Percentiles rank a stretch among this genome's conserved stretches.
phyloP scores from a whole-genome alignment of 179 eudicot genomes.

The Beta macrorhiza region DNA sequence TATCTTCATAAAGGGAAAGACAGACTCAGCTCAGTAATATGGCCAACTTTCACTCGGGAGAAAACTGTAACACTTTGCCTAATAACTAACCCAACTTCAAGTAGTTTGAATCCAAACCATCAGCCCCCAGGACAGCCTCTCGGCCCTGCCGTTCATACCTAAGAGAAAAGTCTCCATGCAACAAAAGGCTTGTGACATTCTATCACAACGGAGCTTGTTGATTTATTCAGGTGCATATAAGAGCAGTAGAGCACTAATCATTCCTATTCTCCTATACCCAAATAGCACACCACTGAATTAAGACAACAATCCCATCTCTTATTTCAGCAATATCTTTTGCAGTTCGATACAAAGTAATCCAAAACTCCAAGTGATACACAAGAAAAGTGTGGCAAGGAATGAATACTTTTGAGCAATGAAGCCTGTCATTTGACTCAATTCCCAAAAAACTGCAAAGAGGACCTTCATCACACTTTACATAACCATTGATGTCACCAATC shows the following conservation, averaged over 20 bases:
- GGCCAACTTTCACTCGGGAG: background rate
- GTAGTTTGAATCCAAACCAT: background rate
- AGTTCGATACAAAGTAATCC: background rate
- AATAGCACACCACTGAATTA: background rate
- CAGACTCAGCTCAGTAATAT: background rate
- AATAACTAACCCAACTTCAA: background rate
- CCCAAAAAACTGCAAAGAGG: background rate
- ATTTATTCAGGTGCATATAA: background rate
- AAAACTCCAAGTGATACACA: background rate
- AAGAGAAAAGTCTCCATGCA: background rate
- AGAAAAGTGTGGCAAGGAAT: background rate
- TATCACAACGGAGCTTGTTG: background rate
- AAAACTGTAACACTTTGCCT: background rate
- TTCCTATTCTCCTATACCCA: background rate
- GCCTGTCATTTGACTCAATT: background rate
- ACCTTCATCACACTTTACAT: background rate
- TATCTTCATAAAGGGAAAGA: background rate
- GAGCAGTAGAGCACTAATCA: background rate
- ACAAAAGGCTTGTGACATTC: background rate
- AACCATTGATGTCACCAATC: background rate
- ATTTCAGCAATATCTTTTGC: background rate
- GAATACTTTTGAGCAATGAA: background rate
- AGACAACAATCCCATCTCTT: background rate
- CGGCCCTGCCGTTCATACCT: background rate
- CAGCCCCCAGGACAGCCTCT: background rate